Conservation (phyloP, 1,284 basidiomycete genomes). For the Pseudozyma pruni region DNA sequence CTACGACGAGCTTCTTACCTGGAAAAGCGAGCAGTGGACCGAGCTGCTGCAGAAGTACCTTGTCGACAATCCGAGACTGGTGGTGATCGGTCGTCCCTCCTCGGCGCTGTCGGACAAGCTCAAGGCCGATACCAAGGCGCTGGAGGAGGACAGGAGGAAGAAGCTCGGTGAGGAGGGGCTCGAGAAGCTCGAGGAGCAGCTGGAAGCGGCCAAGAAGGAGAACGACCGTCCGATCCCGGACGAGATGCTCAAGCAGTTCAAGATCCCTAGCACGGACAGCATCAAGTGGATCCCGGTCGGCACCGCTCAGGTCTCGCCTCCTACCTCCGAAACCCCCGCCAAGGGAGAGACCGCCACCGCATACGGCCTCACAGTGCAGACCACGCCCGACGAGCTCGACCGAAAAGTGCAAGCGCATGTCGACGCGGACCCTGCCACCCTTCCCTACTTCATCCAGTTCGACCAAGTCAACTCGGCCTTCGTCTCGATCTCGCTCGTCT, state of each 20-base stretch:
- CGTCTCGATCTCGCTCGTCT: slow-evolving; percentile 77
- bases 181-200: slow-evolving; percentile 75
- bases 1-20: slow-evolving; percentile 74
- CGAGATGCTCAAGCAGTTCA: slow-evolving; percentile 82
- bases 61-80: slow-evolving; percentile 58
- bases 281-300: slow-evolving; percentile 96
- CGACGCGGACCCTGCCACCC: slow-evolving; percentile 75
- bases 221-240: slow-evolving; percentile 85
- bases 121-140: slow-evolving; percentile 82
- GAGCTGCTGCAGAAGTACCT: slow-evolving; percentile 79
- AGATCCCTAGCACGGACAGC: slow-evolving; percentile 74
- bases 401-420: slow-evolving; percentile 75
- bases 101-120: slow-evolving; percentile 83
- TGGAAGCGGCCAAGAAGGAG: slow-evolving; percentile 85
- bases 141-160: slow-evolving; percentile 78
- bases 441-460: slow-evolving; percentile 93
- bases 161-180: slow-evolving; percentile 84
- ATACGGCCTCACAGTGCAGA: slow-evolving; percentile 24
- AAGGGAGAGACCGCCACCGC: slow-evolving; percentile 14
- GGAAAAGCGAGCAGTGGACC: slow-evolving; percentile 83
- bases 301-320: slow-evolving; percentile 69
- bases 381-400: slow-evolving; percentile 56
- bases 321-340: not conserved
- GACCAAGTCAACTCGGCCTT: slow-evolving; percentile 84
- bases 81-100: slow-evolving; percentile 86